Conservation (phyloP, 345 rosid genomes). For the Salix caprea region DNA sequence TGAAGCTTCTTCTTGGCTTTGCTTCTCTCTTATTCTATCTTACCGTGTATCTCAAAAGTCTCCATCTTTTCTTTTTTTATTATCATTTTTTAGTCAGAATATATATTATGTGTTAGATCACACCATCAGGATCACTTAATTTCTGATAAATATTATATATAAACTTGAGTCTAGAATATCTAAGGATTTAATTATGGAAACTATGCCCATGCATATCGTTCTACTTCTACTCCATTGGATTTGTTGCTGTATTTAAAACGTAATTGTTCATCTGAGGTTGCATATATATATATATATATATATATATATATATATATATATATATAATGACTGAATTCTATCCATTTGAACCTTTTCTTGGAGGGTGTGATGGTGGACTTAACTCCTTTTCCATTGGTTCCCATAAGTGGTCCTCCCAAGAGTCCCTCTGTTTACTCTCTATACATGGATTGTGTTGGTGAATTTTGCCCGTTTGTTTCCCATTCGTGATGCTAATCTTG, state of each 20-base stretch:
- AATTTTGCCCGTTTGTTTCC: not conserved
- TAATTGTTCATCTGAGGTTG: too few species aligned
- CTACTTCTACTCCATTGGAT: too few species aligned
- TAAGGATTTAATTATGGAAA: not conserved
- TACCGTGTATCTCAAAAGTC: not conserved
- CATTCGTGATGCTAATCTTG: not conserved
- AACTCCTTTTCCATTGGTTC: not conserved
- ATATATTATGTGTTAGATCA: not conserved
- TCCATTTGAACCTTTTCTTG: not conserved
- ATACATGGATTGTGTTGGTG: not conserved
- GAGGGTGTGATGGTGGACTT: not conserved
- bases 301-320: too few species aligned
- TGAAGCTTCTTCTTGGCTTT: constrained; percentile 6
- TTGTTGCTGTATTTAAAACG: too few species aligned
- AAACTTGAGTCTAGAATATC: not conserved
- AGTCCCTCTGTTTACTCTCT: not conserved
- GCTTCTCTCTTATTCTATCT: not conserved
- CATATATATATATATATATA: too few species aligned
- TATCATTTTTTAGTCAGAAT: not conserved
- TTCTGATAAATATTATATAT: not conserved
- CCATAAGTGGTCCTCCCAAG: not conserved
- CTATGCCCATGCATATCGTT: too few species aligned
- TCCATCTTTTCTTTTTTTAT: not conserved
- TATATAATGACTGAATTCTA: not conserved
- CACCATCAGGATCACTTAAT: not conserved